Percentiles rank a stretch among this genome's conserved stretches.
Evolutionary conservation across 192 early-diverging fungal species (phyloP).

Genomic region (Coemansia javaensis): DNA sequence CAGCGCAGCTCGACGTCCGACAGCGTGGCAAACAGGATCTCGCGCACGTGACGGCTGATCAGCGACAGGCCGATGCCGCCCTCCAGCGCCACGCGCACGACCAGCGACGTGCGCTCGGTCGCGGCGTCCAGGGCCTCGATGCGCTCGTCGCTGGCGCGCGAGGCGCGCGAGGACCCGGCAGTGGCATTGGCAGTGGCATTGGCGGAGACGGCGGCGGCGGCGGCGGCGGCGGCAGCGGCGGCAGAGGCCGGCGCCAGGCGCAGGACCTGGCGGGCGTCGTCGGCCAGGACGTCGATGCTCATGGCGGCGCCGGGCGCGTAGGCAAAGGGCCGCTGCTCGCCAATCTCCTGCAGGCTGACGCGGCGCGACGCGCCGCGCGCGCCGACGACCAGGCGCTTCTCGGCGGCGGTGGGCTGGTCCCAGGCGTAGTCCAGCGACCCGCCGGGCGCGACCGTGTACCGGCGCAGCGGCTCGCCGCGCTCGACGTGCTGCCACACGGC

Average conservation of each 20-base stretch:
- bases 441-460: conserved; percentile 22
- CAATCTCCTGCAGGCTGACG: conserved; percentile 87
- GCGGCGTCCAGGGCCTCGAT: conserved; percentile 30
- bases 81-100: conserved; percentile 70
- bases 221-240: conserved; percentile 5
- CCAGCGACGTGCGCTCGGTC: conserved; percentile 41
- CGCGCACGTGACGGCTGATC: conserved; percentile 73
- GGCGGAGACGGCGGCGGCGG: conserved; percentile 15
- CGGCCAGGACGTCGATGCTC: conserved; percentile 70
- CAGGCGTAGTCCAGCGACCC: conserved; percentile 77
- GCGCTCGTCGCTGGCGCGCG: conserved; percentile 11
- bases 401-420: conserved; percentile 75
- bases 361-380: conserved; percentile 72
- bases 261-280: conserved; percentile 64
- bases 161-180: background rate
- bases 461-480: conserved; percentile 1
- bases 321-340: conserved; percentile 77
- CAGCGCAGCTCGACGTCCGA: conserved; percentile 71
- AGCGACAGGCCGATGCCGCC: conserved; percentile 87
- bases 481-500: conserved; percentile 66
- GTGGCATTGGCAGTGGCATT: too few species aligned
- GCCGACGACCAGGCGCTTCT: conserved; percentile 70
- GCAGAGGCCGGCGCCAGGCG: conserved; percentile 40
- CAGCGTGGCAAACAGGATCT: conserved; percentile 81
- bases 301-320: conserved; percentile 55